These are phyloP conservation scores for Musa beccarii DNA, from an alignment of 176 grass and related monocot genomes.

Conservation along the genomic window DNA sequence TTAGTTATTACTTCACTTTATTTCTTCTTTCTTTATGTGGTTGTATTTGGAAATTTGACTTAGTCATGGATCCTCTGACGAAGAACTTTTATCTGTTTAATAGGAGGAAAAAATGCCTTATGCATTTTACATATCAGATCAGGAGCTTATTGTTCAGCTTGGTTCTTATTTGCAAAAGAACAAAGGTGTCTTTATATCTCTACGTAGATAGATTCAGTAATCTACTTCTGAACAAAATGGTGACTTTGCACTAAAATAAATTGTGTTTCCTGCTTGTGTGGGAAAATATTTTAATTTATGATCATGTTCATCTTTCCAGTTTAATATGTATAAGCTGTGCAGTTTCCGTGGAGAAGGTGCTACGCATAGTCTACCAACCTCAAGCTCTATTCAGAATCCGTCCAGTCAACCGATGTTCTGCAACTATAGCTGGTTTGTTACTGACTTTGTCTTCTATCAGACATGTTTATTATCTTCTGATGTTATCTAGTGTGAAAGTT, in stretches of 20 bases:
- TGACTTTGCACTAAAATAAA: background rate
- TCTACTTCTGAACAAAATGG: background rate
- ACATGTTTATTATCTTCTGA: background rate
- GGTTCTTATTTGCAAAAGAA: constrained; percentile 66
- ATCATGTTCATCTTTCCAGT: background rate
- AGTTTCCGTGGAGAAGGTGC: constrained; percentile 82
- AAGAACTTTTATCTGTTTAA: background rate
- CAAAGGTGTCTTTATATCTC: constrained; percentile 34
- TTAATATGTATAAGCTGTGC: constrained; percentile 9
- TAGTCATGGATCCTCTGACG: background rate
- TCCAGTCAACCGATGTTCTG: constrained; percentile 75
- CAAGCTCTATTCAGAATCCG: constrained; percentile 87
- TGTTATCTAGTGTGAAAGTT: background rate
- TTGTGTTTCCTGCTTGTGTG: background rate
- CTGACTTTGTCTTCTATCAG: constrained; percentile 10
- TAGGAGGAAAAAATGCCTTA: constrained; percentile 88
- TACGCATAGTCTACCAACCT: constrained; percentile 79
- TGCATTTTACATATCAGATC: constrained; percentile 79
- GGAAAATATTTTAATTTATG: background rate
- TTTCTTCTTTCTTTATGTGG: background rate
- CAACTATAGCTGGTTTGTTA: constrained; percentile 66
- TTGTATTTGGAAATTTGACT: background rate
- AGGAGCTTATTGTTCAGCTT: constrained; percentile 69
- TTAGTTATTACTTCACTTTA: background rate
- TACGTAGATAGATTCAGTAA: background rate